Conservation (phyloP, 768 basidiomycete species). For the Harrya chromipes region DNA sequence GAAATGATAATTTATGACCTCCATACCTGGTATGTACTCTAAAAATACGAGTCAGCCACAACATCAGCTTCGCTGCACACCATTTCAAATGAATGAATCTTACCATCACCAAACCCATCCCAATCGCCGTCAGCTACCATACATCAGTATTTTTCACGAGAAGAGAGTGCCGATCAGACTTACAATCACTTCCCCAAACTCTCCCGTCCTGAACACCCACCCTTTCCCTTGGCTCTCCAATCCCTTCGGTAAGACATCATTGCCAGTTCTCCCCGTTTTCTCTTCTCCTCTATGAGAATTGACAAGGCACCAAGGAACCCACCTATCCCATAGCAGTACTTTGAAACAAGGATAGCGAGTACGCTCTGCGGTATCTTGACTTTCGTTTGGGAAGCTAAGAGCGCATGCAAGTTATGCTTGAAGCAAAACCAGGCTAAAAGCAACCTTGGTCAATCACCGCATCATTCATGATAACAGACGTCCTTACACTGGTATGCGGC, state of each 20-base stretch:
- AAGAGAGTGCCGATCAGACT: constrained; percentile 24
- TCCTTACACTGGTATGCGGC: constrained; percentile 75
- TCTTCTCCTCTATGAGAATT: constrained; percentile 83
- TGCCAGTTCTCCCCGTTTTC: constrained; percentile 86
- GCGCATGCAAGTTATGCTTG: constrained; percentile 56
- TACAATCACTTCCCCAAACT: constrained; percentile 65
- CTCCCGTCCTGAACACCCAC: constrained; percentile 67
- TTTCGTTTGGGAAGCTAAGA: constrained; percentile 39
- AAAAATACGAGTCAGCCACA: constrained; percentile 1
- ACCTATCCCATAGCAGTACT: constrained; percentile 67
- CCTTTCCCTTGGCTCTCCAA: constrained; percentile 82
- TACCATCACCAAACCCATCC: constrained; percentile 92
- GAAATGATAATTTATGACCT: neutral
- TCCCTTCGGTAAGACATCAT: constrained; percentile 87
- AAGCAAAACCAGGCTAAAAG: constrained; percentile 58
- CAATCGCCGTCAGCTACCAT: constrained; percentile 58
- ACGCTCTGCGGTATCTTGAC: constrained; percentile 43
- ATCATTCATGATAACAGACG: neutral
- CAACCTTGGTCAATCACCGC: neutral
- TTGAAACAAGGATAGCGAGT: constrained; percentile 59
- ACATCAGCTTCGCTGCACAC: constrained; percentile 9
- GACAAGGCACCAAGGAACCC: constrained; percentile 75
- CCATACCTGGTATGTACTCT: constrained; percentile 76
- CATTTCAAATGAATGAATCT: constrained; percentile 16
- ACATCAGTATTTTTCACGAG: constrained; percentile 8